Base-by-base conservation (phyloP, 306 rosid species). In the Quercus berberidifolia region DNA sequence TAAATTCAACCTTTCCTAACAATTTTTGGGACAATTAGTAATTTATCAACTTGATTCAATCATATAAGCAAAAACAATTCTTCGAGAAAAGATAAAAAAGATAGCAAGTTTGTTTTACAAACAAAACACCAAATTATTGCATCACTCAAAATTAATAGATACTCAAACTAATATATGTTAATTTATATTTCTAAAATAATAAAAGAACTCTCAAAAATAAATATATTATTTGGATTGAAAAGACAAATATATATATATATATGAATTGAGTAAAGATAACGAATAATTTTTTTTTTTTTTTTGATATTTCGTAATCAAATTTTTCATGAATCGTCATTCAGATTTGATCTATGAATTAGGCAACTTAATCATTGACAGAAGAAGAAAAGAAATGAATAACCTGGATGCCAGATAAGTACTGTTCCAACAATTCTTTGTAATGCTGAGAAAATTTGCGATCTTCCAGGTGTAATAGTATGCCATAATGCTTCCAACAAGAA, bases 401-500 rank as follows among this genome's bases (percentile, higher is more conserved):
- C 97, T 94, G 85, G 74, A 94, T 90, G 88, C 97, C 99, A 35
- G 93, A 93, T 78, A 94, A 76, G 83, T 89, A 92, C 79, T 94
- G 99, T 75, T 92, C 94, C 83, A 92, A 80, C 81, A 92, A 81
- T 73, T 94, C 91, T 83, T 86, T 84, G 88, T 91, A 88, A 43
- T 56, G 86, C 76, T 82, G 88, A 56, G 90, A 79, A 76, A 89
- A 87, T 55, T 79, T 91, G 46, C 56, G 88, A 81, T 91, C 97
- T 87, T 94, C 97, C 90, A 94, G 85, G 82, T 81, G 84, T 69
- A 94, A 84, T 62, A 94, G 90, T 84, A 80, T 57, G 81, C 89
- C 81, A 83, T 92, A 94, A 85, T 94, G 99, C 90, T 93, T 94
- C 99, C 99, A 94, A 89, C 99, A 94, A 83, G 99, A 94, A 85